Evolutionary conservation across 371 early-diverging fungal species (phyloP).

Genomic region (Actinomortierella wolfii): DNA sequence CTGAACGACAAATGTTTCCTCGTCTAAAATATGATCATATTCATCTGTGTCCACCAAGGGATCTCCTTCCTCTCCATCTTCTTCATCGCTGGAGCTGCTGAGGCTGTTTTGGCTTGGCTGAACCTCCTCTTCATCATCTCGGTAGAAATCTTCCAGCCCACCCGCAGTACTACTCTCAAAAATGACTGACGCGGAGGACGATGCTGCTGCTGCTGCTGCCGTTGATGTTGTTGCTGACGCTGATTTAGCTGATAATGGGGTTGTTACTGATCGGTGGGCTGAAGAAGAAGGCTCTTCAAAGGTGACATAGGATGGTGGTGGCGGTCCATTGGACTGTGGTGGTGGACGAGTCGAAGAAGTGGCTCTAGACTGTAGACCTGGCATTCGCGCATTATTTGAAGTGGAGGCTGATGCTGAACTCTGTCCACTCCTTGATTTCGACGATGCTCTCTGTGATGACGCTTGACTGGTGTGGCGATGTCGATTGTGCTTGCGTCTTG

Average conservation of each 20-base stretch:
- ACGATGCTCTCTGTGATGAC: neutral
- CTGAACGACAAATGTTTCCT: conserved; percentile 39
- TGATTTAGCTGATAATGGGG: conserved; percentile 5
- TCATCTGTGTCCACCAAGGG: conserved; percentile 14
- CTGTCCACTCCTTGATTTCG: neutral
- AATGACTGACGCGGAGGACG: too few species aligned
- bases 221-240: neutral
- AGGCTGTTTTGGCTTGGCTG: too few species aligned
- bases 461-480: neutral
- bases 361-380: too few species aligned
- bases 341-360: too few species aligned
- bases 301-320: neutral
- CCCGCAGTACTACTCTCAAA: neutral
- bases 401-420: too few species aligned
- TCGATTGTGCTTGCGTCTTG: neutral
- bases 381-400: too few species aligned
- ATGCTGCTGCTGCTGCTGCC: neutral
- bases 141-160: neutral
- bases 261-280: conserved; percentile 14
- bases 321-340: neutral
- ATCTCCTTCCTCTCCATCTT: conserved; percentile 19
- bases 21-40: conserved; percentile 25
- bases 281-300: conserved; percentile 10
- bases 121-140: neutral
- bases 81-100: neutral